phyloP scores from a whole-genome alignment of 116 monocot species.

The Trichopus zeylanicus region DNA sequence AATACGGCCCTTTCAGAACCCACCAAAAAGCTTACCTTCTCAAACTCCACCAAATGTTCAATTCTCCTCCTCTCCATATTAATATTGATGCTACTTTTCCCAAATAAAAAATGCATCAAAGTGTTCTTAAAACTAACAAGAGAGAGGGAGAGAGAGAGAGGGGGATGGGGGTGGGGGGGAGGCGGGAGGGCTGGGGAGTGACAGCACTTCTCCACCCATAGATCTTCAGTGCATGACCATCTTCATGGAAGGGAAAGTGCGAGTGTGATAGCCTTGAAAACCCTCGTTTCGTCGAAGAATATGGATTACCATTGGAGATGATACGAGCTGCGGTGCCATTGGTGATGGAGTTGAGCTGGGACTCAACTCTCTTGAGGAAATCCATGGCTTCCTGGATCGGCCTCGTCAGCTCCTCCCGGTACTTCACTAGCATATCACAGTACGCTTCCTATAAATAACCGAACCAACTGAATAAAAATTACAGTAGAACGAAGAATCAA shows the following conservation, averaged over 20 bases:
- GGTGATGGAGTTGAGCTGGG: conserved; percentile 26
- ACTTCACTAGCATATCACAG: conserved; percentile 27
- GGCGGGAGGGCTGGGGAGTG: too few species aligned
- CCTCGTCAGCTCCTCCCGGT: conserved; percentile 19
- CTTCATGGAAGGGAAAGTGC: too few species aligned
- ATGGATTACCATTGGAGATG: conserved; percentile 3
- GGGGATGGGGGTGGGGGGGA: too few species aligned
- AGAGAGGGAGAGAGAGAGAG: background rate
- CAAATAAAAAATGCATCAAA: background rate
- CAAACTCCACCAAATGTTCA: background rate
- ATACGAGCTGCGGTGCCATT: background rate
- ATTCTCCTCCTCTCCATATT: background rate
- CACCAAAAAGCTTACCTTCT: background rate
- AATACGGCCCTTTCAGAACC: too few species aligned
- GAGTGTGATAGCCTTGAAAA: too few species aligned
- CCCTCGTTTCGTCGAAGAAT: background rate
- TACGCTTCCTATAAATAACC: conserved; percentile 18
- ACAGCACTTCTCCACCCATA: too few species aligned
- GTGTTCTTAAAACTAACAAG: background rate
- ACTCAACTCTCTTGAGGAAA: conserved; percentile 19
- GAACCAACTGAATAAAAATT: too few species aligned
- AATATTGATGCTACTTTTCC: background rate
- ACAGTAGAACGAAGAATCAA: background rate
- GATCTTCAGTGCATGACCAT: too few species aligned
- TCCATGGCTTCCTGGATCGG: conserved; percentile 34